These are phyloP conservation scores for Lophiotrema nucula DNA, from an alignment of 495 filamentous ascomycete species.

Conservation along the genomic window DNA sequence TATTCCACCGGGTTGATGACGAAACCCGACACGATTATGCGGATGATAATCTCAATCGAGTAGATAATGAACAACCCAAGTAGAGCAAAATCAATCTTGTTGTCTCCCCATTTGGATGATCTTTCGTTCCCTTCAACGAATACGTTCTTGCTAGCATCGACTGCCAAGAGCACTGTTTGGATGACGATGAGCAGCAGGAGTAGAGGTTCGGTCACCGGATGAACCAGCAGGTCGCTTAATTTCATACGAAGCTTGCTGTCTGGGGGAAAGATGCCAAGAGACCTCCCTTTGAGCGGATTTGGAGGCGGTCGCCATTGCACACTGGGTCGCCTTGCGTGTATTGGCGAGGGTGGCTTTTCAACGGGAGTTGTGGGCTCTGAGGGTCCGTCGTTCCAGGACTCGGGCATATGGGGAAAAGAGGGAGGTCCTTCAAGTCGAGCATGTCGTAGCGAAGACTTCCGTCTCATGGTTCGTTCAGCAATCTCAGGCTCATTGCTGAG, in stretches of 20 bases:
- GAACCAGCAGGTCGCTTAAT: constrained; percentile 85
- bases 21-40: constrained; percentile 87
- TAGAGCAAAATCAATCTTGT: constrained; percentile 73
- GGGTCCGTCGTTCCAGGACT: constrained; percentile 57
- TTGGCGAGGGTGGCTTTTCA: constrained; percentile 44
- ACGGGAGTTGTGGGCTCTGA: constrained; percentile 46
- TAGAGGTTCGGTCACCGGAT: constrained; percentile 78
- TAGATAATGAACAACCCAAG: constrained; percentile 87
- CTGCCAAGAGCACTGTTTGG: constrained; percentile 80
- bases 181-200: constrained; percentile 85
- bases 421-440: constrained; percentile 55
- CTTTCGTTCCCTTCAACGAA: constrained; percentile 47
- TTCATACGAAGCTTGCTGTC: constrained; percentile 69
- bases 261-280: constrained; percentile 79
- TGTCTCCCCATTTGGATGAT: constrained; percentile 60
- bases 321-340: constrained; percentile 3
- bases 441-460: constrained; percentile 60
- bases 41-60: constrained; percentile 77
- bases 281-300: constrained; percentile 85
- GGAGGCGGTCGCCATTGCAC: constrained; percentile 48
- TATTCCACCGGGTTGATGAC: constrained; percentile 84
- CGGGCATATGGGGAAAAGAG: constrained; percentile 56
- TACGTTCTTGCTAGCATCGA: constrained; percentile 73
- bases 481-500: constrained; percentile 84
- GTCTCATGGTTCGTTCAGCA: constrained; percentile 69